Base-by-base conservation (phyloP, 306 rosid species). In the Oxytropis ochrocephala region DNA sequence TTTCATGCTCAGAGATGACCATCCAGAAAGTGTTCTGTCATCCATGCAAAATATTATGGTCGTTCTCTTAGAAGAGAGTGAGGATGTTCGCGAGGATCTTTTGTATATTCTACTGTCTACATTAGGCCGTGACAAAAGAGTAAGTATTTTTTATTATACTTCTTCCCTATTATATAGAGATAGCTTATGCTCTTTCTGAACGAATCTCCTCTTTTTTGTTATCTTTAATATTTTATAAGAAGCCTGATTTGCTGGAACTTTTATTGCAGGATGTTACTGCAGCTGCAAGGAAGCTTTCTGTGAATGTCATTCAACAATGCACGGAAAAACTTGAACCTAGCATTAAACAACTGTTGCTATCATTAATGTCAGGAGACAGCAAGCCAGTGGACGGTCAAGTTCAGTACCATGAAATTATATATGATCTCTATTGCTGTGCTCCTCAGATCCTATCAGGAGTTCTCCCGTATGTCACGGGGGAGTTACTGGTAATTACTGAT, bases 1-100 rank as follows among this genome's bases (percentile, higher is more conserved):
- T 75, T 29, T 47, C 49, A 44, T 74, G 43, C 77, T 74, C 96
- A 94, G 99, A 74, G 97, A 94, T 80, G 96, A 94, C 77, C 99
- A 88, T 84, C 91, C 88, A 11, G 97, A 94, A 75, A 91, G 85
- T 82, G 95, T 91, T 70, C 65, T 91, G 75, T 85, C 92, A 60
- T 84, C 97, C 55, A 94, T 94, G 99, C 88, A 94, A 80, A 83
- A 81, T 16, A 91, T 94, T 67, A 94, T 94, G 99, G 82, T 69
- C 14, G 92, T 87, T 73, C 95, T 94, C 35, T 70, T 94, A 65
- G 99, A 89, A 83, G 96, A 91, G 87, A 94, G 99, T 62, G 99
- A 94, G 86, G 99, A 87, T 67, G 70, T 91, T 19, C 81, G 52
- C 39, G 87, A 84, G 38, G 92, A 85, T 67, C 89, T 91, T 54